Evolutionary conservation across 345 rosid species (phyloP).

Genomic region (Gossypium anomalum): DNA sequence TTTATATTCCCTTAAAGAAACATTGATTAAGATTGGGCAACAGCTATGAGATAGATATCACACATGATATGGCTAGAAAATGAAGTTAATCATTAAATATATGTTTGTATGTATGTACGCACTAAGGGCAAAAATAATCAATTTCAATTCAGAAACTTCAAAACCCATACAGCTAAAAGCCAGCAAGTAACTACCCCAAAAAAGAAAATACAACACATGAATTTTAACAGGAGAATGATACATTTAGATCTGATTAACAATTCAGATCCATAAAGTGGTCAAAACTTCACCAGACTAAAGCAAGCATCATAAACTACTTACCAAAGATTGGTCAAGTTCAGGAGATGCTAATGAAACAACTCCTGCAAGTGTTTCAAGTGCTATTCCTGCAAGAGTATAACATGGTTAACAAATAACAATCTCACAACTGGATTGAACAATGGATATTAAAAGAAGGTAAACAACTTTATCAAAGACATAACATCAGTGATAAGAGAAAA

Average conservation of each 20-base stretch:
- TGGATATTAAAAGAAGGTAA: constrained; percentile 6
- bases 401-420: constrained; percentile 1
- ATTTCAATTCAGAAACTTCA: not conserved
- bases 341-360: constrained; percentile 72
- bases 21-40: not conserved
- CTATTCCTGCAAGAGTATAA: constrained; percentile 57
- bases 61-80: not conserved
- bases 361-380: constrained; percentile 85
- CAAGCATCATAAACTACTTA: constrained; percentile 27
- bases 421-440: not conserved
- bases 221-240: not conserved
- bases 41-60: not conserved
- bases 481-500: not conserved
- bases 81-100: not conserved
- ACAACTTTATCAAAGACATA: not conserved
- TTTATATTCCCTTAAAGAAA: not conserved
- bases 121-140: not conserved
- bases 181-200: not conserved
- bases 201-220: not conserved
- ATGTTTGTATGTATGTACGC: no score
- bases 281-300: not conserved
- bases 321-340: constrained; percentile 76
- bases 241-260: not conserved
- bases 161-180: not conserved
- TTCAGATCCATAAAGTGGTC: not conserved